A percentile compares a stretch with the other conserved stretches of the same genome.
phyloP scores from a whole-genome alignment of 345 rosid species.

The Ceriops zippeliana region DNA sequence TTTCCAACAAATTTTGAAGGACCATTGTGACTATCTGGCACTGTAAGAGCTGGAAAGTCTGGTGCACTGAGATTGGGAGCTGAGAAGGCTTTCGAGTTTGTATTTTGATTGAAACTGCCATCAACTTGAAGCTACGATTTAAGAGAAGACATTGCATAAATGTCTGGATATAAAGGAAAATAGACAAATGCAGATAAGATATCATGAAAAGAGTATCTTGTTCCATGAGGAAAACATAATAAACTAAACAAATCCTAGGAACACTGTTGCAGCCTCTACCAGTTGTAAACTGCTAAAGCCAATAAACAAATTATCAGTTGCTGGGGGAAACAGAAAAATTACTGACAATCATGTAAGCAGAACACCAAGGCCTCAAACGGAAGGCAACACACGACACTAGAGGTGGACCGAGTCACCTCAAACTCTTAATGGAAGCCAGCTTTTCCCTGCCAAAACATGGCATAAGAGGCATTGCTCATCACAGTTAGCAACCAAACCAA shows the following conservation, averaged over 20 bases:
- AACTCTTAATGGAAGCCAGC: constrained; percentile 18
- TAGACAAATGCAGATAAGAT: background rate
- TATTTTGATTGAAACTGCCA: constrained; percentile 66
- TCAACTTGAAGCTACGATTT: constrained; percentile 85
- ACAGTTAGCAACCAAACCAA: constrained; percentile 15
- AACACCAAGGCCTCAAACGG: constrained; percentile 6
- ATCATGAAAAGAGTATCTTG: background rate
- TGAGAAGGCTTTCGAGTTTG: constrained; percentile 58
- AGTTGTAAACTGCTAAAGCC: background rate
- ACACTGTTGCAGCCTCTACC: background rate
- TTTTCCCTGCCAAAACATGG: constrained; percentile 34
- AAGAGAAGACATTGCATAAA: constrained; percentile 23
- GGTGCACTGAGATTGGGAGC: constrained; percentile 68
- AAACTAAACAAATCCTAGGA: background rate
- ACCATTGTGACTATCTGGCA: constrained; percentile 51
- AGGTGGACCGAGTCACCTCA: constrained; percentile 12
- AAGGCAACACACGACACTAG: constrained; percentile 12
- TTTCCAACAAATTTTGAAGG: constrained; percentile 63
- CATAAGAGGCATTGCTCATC: constrained; percentile 22
- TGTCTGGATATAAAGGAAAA: background rate
- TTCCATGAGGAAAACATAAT: constrained; percentile 1
- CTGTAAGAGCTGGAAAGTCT: constrained; percentile 85
- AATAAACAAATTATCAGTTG: background rate
- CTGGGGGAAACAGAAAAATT: constrained; percentile 4
- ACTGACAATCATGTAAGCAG: constrained; percentile 10